Conservation (phyloP, 2,329 filamentous ascomycete species). For the Elsinoe necatrix region DNA sequence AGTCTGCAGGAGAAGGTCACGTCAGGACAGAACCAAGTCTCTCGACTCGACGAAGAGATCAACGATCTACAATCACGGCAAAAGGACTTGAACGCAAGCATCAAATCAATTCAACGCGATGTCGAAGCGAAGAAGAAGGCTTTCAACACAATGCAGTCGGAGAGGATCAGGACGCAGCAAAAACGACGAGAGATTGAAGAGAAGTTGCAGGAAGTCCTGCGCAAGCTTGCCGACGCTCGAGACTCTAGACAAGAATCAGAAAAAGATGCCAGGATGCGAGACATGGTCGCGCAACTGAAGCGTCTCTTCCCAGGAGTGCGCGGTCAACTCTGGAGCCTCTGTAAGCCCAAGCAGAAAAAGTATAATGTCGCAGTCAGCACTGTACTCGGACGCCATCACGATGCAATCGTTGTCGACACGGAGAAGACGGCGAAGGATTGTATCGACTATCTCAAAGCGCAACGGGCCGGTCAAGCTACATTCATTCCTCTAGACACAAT, state of each 20-base stretch:
- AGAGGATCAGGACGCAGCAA: conserved; percentile 71
- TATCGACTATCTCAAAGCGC: conserved; percentile 86
- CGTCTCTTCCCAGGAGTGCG: conserved; percentile 86
- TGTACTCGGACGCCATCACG: conserved; percentile 84
- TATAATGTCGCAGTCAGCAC: conserved; percentile 89
- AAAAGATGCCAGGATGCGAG: conserved; percentile 68
- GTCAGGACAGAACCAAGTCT: conserved; percentile 61
- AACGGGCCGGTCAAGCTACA: conserved; percentile 76
- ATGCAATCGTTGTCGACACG: conserved; percentile 88
- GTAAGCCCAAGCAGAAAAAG: conserved; percentile 95
- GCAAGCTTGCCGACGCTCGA: conserved; percentile 75
- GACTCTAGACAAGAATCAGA: conserved; percentile 79
- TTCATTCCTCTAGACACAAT: conserved; percentile 97
- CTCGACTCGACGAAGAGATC: conserved; percentile 66
- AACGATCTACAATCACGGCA: conserved; percentile 61
- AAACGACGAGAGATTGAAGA: conserved; percentile 84
- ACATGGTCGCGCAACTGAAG: conserved; percentile 78
- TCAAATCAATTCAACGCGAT: conserved; percentile 64
- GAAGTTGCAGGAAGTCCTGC: conserved; percentile 72
- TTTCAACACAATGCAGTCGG: conserved; percentile 75
- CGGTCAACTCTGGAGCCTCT: conserved; percentile 82
- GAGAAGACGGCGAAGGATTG: conserved; percentile 92
- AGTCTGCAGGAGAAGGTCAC: conserved; percentile 85
- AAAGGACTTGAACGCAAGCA: conserved; percentile 50
- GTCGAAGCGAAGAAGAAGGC: conserved; percentile 85